Percentiles rank a stretch among this genome's conserved stretches.
Evolutionary conservation across 2,329 filamentous ascomycete species (phyloP).

Genomic region (Curvularia sp.): DNA sequence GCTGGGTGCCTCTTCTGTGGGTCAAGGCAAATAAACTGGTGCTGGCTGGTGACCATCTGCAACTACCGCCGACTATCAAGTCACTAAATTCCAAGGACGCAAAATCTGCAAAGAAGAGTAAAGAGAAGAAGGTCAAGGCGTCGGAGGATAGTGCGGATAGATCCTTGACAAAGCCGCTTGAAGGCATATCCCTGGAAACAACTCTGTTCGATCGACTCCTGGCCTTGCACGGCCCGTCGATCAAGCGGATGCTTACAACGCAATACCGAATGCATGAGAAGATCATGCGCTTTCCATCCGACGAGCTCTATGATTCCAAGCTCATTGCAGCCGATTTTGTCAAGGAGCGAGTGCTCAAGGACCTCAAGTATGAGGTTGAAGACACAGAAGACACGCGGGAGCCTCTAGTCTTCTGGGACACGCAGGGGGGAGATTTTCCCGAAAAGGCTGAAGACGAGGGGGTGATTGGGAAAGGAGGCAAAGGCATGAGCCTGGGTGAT

Average conservation of each 20-base stretch:
- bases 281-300: constrained; percentile 94
- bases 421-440: constrained; percentile 89
- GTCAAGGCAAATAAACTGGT: constrained; percentile 78
- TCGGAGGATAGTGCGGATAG: constrained; percentile 47
- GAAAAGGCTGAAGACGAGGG: constrained; percentile 81
- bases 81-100: constrained; percentile 61
- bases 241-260: constrained; percentile 94
- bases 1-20: constrained; percentile 87
- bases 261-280: constrained; percentile 98
- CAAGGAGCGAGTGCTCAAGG: constrained; percentile 74
- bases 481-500: constrained; percentile 65
- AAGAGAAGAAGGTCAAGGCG: constrained; percentile 51
- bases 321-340: constrained; percentile 83
- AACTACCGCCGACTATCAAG: constrained; percentile 94
- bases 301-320: constrained; percentile 82
- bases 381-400: constrained; percentile 87
- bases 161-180: constrained; percentile 31
- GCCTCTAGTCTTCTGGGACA: constrained; percentile 92
- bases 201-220: constrained; percentile 93
- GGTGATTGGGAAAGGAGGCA: constrained; percentile 56
- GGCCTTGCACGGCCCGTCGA: constrained; percentile 75
- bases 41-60: constrained; percentile 91
- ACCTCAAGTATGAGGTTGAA: constrained; percentile 77
- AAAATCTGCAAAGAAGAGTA: constrained; percentile 44
- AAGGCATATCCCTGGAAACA: constrained; percentile 73